Evolutionary conservation across 1,284 basidiomycete genomes (phyloP).

Genomic region (Vanrija sp.): DNA sequence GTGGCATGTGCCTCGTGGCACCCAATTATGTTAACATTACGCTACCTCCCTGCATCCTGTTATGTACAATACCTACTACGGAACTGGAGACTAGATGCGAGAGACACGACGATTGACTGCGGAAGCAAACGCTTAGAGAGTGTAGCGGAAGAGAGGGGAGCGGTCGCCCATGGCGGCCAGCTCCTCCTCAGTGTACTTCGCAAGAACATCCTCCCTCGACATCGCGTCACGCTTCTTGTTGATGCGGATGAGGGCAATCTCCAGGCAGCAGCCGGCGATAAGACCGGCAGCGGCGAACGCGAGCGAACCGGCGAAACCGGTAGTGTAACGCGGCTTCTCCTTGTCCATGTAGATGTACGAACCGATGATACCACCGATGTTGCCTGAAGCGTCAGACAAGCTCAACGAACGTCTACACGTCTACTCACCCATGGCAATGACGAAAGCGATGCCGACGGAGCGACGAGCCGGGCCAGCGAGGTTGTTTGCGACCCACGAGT

Average conservation of each 20-base stretch:
- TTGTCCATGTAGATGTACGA: constrained; percentile 12
- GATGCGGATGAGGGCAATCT: constrained; percentile 16
- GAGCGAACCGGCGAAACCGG: constrained; percentile 31
- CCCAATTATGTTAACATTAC: too few species aligned
- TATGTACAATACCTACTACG: too few species aligned
- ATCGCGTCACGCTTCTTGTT: constrained; percentile 25
- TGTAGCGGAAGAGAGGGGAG: constrained; percentile 30
- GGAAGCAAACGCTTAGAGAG: background rate
- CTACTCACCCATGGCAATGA: constrained; percentile 13
- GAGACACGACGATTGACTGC: too few species aligned
- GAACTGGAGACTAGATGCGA: too few species aligned
- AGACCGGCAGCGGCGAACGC: constrained; percentile 22
- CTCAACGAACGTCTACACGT: too few species aligned
- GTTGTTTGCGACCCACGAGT: constrained; percentile 30
- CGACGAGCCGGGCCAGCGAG: constrained; percentile 31
- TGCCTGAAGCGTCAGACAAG: background rate
- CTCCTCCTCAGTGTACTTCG: constrained; percentile 25
- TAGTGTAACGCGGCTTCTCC: constrained; percentile 15
- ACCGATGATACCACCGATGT: constrained; percentile 28
- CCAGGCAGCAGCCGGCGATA: constrained; percentile 3
- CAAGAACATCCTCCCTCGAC: constrained; percentile 26
- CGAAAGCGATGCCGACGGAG: constrained; percentile 26
- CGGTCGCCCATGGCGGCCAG: constrained; percentile 26
- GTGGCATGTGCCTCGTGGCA: too few species aligned
- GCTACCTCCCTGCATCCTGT: too few species aligned